Evolutionary conservation across 441 rosid genomes (phyloP), one percentile per base, ranked within the genome.

Genomic region (Gossypium gossypioides): DNA sequence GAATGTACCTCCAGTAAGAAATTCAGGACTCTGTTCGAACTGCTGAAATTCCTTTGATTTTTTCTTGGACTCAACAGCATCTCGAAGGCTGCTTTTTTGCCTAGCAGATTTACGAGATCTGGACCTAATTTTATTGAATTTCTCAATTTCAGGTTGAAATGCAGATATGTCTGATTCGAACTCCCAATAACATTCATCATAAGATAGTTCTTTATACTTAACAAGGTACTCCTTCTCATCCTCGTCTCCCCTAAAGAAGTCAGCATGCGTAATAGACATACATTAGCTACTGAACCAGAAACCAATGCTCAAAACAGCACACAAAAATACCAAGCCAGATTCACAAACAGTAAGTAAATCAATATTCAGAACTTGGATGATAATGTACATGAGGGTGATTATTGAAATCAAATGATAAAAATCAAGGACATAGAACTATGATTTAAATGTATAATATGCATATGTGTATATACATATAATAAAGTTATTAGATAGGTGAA

Each of bases 111-210:
- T 87, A 75, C 75, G 89, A 77, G 89, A 79, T 65, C 85, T 89
- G 42, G 91, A 84, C 77, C 86, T 93, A 66, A 89, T 84, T 82
- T 79, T 86, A 44, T 82, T 74, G 69, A 90, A 96, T 80, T 81
- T 88, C 77, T 93, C 96, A 69, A 93, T 90, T 80, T 91, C 97
- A 69, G 89, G 89, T 80, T 86, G 94, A 84, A 93, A 96, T 24
- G 97, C 82, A 73, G 94, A 87, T 76, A 96, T 84, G 71, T 96
- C 98, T 32, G 94, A 80, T 84, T 91, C 96, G 72, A 87, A 91
- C 72, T 96, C 99, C 99, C 99, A 96, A 67, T 96, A 93, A 68
- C 98, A 93, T 81, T 96, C 99, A 78, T 96, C 99, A 74, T 96
- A 96, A 13, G 87, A 3, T 74, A 96, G 97, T 75, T 93, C 99